These are phyloP conservation scores for Diaporthe ilicicola DNA, from an alignment of 2,329 filamentous ascomycete genomes.

Conservation along the genomic window DNA sequence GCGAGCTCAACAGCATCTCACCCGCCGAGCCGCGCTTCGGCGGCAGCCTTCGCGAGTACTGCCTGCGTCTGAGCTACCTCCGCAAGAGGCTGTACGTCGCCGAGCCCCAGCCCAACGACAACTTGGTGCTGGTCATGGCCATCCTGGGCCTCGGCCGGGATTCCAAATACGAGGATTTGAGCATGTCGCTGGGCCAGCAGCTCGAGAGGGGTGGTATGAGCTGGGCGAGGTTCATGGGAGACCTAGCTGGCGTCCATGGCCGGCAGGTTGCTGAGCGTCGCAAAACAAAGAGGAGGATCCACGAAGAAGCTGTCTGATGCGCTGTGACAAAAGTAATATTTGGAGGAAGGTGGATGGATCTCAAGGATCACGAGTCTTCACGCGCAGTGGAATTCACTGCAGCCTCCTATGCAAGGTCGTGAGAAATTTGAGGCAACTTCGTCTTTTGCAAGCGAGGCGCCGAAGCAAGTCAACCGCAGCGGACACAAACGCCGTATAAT, in stretches of 20 bases:
- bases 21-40: constrained; percentile 30
- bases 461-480: background rate
- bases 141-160: constrained; percentile 30
- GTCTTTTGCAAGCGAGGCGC: too few species aligned
- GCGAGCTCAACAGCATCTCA: constrained; percentile 28
- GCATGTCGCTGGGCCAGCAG: constrained; percentile 30
- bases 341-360: too few species aligned
- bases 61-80: constrained; percentile 29
- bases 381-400: background rate
- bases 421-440: background rate
- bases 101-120: constrained; percentile 33
- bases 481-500: too few species aligned
- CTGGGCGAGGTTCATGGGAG: constrained; percentile 30
- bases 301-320: background rate
- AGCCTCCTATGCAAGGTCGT: too few species aligned
- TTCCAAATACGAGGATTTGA: constrained; percentile 25
- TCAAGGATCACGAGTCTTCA: background rate
- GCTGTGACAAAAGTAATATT: too few species aligned
- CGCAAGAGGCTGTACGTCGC: constrained; percentile 29
- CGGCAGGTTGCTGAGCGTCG: constrained; percentile 28
- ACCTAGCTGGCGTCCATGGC: constrained; percentile 28
- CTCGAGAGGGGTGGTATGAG: constrained; percentile 31
- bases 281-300: constrained; percentile 8
- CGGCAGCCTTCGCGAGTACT: constrained; percentile 29
- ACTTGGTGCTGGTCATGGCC: constrained; percentile 33